phyloP scores from a whole-genome alignment of 2,329 filamentous ascomycete species.

The Fusarium subglutinans region DNA sequence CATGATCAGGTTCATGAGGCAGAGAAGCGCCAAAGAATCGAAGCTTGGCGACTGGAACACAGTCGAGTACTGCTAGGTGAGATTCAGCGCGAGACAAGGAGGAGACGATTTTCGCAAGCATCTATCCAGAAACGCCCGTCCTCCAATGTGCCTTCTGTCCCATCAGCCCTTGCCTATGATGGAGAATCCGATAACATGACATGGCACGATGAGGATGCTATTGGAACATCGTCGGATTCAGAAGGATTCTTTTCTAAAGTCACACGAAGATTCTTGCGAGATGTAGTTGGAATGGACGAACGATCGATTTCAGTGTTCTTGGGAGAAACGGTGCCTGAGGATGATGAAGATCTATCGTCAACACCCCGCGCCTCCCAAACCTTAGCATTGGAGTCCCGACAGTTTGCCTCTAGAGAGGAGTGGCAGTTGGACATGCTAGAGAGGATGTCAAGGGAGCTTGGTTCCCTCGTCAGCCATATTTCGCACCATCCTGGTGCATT shows the following conservation, averaged over 20 bases:
- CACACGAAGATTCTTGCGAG: slow-evolving; percentile 85
- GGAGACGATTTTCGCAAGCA: slow-evolving; percentile 70
- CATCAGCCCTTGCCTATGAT: slow-evolving; percentile 42
- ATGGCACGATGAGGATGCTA: slow-evolving; percentile 63
- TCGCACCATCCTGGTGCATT: slow-evolving; percentile 87
- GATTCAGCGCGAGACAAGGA: slow-evolving; percentile 83
- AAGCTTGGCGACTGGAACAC: slow-evolving; percentile 92
- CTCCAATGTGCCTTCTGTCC: slow-evolving; percentile 42
- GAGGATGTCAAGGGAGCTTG: slow-evolving; percentile 86
- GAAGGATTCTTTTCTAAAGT: slow-evolving; percentile 83
- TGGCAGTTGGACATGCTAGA: slow-evolving; percentile 86
- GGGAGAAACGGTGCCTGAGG: slow-evolving; percentile 76
- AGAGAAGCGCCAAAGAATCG: slow-evolving; percentile 85
- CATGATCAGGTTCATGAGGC: slow-evolving; percentile 68
- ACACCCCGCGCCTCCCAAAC: slow-evolving; percentile 57
- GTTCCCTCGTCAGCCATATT: slow-evolving; percentile 82
- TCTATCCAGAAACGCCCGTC: slow-evolving; percentile 49
- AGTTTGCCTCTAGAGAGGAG: slow-evolving; percentile 50
- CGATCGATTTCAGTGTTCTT: slow-evolving; percentile 85
- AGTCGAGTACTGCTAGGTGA: slow-evolving; percentile 86
- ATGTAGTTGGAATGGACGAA: slow-evolving; percentile 92
- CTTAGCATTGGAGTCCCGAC: slow-evolving; percentile 41
- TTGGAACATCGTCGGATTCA: slow-evolving; percentile 58
- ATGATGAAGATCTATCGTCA: slow-evolving; percentile 57
- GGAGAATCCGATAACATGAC: slow-evolving; percentile 54